Percentiles rank a stretch among this genome's conserved stretches.
Evolutionary conservation across 371 early-diverging fungal species (phyloP).

Genomic region (Mucor velutinosus): DNA sequence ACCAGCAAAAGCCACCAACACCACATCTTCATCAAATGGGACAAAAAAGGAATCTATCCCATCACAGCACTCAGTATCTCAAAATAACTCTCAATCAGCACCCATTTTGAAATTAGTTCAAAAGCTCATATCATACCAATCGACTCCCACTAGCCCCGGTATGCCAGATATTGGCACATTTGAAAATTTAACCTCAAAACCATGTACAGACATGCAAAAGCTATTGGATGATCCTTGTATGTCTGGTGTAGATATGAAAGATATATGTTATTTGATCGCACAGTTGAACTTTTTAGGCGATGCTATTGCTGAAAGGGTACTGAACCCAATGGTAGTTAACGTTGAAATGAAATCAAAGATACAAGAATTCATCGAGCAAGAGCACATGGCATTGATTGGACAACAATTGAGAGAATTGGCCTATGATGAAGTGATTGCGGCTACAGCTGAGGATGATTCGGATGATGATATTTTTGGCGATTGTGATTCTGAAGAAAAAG

Average conservation of each 20-base stretch:
- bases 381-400: background rate
- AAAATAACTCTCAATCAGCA: background rate
- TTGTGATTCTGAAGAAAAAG: background rate
- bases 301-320: background rate
- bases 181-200: background rate
- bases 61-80: background rate
- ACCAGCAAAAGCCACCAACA: too few species aligned
- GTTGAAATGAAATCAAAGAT: background rate
- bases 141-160: background rate
- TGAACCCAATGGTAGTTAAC: background rate
- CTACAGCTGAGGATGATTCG: background rate
- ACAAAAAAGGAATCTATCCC: background rate
- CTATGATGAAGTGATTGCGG: background rate
- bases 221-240: slow-evolving; percentile 1
- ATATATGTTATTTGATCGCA: slow-evolving; percentile 9
- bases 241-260: background rate
- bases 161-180: background rate
- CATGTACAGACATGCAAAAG: slow-evolving; percentile 13
- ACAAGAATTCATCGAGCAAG: background rate
- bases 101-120: slow-evolving; percentile 1
- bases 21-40: too few species aligned
- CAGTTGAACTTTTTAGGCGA: slow-evolving; percentile 8
- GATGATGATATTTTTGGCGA: background rate
- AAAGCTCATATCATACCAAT: background rate
- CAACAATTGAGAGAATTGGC: background rate